phyloP scores from a whole-genome alignment of 2,329 filamentous ascomycete genomes.

The Fusarium hainanense region DNA sequence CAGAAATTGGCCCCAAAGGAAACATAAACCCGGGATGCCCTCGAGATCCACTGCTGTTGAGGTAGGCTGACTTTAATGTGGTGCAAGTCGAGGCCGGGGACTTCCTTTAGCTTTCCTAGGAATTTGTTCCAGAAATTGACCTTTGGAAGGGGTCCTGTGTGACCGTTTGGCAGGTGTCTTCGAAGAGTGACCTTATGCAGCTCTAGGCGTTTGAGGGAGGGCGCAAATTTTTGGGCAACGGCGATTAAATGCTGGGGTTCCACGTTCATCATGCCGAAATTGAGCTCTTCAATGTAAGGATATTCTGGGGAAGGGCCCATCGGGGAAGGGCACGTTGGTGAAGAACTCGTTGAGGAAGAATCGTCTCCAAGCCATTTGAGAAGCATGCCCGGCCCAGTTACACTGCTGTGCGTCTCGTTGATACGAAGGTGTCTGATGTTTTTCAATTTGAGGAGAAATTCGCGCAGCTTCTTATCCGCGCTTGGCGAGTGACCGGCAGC shows the following conservation, averaged over 20 bases:
- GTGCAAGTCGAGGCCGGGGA: constrained; percentile 49
- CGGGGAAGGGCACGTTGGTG: background rate
- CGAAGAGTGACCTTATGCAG: constrained; percentile 57
- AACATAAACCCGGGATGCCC: constrained; percentile 12
- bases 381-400: constrained; percentile 44
- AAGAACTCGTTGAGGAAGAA: background rate
- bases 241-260: constrained; percentile 47
- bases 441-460: constrained; percentile 42
- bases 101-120: constrained; percentile 49
- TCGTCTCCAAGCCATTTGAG: constrained; percentile 54
- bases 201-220: constrained; percentile 57
- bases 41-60: constrained; percentile 42
- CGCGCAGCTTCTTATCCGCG: constrained; percentile 35
- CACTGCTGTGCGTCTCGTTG: constrained; percentile 50
- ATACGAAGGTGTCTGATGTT: constrained; percentile 65
- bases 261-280: constrained; percentile 56
- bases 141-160: constrained; percentile 17
- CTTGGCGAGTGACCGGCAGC: constrained; percentile 1
- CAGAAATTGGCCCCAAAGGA: constrained; percentile 22
- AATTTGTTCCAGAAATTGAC: constrained; percentile 55
- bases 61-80: constrained; percentile 50
- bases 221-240: constrained; percentile 56
- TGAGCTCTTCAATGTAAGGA: constrained; percentile 53
- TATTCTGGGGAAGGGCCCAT: constrained; percentile 47
- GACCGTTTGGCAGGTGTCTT: constrained; percentile 16